phyloP scores from a whole-genome alignment of 768 basidiomycete species.

The Flagelloscypha sp. region DNA sequence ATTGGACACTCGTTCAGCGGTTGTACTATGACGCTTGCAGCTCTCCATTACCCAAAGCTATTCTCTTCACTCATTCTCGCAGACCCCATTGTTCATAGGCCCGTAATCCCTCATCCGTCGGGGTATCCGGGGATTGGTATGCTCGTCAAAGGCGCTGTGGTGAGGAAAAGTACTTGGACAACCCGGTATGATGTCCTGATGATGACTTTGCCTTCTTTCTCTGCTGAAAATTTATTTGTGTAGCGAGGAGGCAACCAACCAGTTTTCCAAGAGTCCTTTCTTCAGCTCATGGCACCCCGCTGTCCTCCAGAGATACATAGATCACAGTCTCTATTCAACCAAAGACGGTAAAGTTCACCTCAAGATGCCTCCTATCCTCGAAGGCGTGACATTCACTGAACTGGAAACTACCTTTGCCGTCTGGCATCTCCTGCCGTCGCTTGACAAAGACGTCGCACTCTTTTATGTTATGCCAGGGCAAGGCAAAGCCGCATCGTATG shows the following conservation, averaged over 20 bases:
- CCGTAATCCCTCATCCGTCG: too few relatives aligned
- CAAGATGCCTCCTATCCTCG: conserved; percentile 60
- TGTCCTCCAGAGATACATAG: conserved; percentile 53
- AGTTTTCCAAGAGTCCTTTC: conserved; percentile 50
- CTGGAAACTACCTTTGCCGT: too few relatives aligned
- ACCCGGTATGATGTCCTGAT: conserved; percentile 34
- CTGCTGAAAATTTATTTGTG: neutral
- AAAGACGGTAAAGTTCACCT: conserved; percentile 38
- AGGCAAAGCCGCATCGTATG: too few relatives aligned
- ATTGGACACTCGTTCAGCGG: conserved; percentile 86
- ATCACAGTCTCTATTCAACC: conserved; percentile 42
- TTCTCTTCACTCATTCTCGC: conserved; percentile 68
- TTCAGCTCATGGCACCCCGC: conserved; percentile 64
- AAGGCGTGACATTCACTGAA: conserved; percentile 55
- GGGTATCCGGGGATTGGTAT: too few relatives aligned
- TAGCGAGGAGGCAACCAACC: conserved; percentile 52
- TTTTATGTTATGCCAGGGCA: too few relatives aligned
- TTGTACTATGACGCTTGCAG: conserved; percentile 62
- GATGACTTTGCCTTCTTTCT: neutral
- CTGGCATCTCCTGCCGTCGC: too few relatives aligned
- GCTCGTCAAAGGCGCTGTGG: too few relatives aligned
- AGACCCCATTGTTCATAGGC: conserved; percentile 63
- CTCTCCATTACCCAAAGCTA: conserved; percentile 51
- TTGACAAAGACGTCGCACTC: too few relatives aligned
- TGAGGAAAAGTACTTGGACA: conserved; percentile 55